Evolutionary conservation across 2,329 filamentous ascomycete species (phyloP), one percentile per base, ranked within the genome.

Genomic region (Aspergillus costaricaensis): DNA sequence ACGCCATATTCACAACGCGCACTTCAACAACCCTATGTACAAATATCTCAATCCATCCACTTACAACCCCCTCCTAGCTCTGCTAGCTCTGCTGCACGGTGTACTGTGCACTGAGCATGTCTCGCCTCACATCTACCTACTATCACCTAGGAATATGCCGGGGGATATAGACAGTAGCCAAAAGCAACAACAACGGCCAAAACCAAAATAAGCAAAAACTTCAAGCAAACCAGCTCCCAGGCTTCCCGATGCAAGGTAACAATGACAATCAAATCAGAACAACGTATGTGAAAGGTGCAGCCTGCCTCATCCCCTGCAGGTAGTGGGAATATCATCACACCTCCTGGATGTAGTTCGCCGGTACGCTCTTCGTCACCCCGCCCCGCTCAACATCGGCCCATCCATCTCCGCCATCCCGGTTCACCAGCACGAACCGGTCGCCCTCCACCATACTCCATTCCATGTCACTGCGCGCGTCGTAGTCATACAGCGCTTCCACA

Each of bases 361-460:
- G 95, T 57, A 99, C 95, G 74, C 92, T 96, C 72, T 88, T 93
- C 52, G 88, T 91, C 43, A 88, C 81, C 1, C 93, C 93, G 17
- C 91, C 92, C 76, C 91, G 92, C 80, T 98, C 95, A 17, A 99
- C 95, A 79, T 98, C 95, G 27, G 89, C 91, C 95, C 95, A 99
- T 0, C 95, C 95, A 79, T 98, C 95, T 1, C 95, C 95, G 0
- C 88, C 85, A 72, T 98, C 94, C 59, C 91, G 88, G 70, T 88
- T 92, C 62, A 97, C 87, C 32, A 99, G 81, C 41, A 99, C 92
- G 70, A 99, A 96, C 55, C 88, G 85, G 77, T 99, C 95, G 0
- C 95, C 95, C 76, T 96, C 94, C 0, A 76, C 75, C 91, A 99
- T 99, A 70, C 84, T 92, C 76, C 94, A 92, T 78, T 99, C 95